Base-by-base conservation (phyloP, 495 filamentous ascomycete species). In the Gamarada debralockiae region DNA sequence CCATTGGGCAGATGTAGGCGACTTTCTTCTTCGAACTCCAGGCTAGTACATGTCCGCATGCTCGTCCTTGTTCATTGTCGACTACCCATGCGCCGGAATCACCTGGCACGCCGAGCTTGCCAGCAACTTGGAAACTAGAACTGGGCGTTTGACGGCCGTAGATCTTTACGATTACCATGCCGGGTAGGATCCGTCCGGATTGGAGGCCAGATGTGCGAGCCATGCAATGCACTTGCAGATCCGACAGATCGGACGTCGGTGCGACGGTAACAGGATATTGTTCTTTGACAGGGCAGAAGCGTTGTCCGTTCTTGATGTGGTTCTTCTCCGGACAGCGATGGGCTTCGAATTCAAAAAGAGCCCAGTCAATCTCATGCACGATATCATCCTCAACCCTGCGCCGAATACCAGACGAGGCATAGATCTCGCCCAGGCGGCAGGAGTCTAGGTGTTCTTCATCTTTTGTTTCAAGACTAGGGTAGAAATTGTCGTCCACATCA, bases 311-410 rank as follows among this genome's bases (percentile, higher is more conserved):
- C 47, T 78, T 70, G 52, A 77, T 65, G 83, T 44, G 24, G 38
- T 61, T 82, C 13, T 80, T 68, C 58, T 95, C 95, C n/a, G 89
- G 86, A 48, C 83, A 72, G 12, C 92, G 81, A 15, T 82, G 75
- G 7, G 84, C 72, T 17, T 84, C 70, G 45, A 97, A 86, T 62
- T 91, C 85, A 54, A 97, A 88, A 9, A 97, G 70, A 0, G 92
- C 91, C 92, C 92, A 97, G 65, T 97, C 92, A 53, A 97, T 91
- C 65, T 97, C 92, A 60, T 97, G 92, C 13, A 87, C 76, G 12
- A 92, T 67, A 5, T 80, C 79, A 37, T 82, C 71, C 22, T 80
- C 73, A 10, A 60, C 50, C 59, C 83, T 83, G 2, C 93, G 81
- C 15, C 88, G 78, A 49, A 96, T 81, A 8, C 92, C 92, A 15